Conservation (phyloP, 352 stramenopile genomes). For the Lagenidium giganteum region DNA sequence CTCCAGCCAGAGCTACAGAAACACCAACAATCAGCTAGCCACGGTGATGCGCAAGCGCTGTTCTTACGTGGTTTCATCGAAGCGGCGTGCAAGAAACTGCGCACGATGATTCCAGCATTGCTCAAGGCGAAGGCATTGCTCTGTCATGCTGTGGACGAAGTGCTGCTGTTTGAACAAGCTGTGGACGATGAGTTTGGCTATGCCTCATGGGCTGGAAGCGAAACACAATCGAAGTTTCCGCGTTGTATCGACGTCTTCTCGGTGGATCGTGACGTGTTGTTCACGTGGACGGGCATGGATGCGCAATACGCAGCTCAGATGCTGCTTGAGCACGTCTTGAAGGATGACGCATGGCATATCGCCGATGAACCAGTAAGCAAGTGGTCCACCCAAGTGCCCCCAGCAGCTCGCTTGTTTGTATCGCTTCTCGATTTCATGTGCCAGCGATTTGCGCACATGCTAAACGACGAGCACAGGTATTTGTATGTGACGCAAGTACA, state of each 20-base stretch:
- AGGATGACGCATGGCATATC: constrained; percentile 6
- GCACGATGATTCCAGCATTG: constrained; percentile 34
- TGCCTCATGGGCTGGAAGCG: constrained; percentile 31
- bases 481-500: constrained; percentile 78
- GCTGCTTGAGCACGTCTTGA: constrained; percentile 10
- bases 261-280: constrained; percentile 34
- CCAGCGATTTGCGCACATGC: constrained; percentile 55
- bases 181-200: constrained; percentile 67
- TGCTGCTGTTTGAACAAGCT: constrained; percentile 62
- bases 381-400: constrained; percentile 14
- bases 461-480: constrained; percentile 58
- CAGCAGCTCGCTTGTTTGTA: constrained; percentile 28
- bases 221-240: too few relatives aligned
- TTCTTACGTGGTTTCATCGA: constrained; percentile 44
- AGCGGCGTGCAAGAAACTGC: constrained; percentile 41
- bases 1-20: constrained; percentile 47
- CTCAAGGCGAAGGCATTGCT: constrained; percentile 34
- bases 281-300: constrained; percentile 64
- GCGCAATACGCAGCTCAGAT: constrained; percentile 42
- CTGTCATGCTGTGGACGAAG: constrained; percentile 72
- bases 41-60: constrained; percentile 55
- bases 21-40: constrained; percentile 33
- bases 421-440: constrained; percentile 65
- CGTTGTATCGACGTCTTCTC: constrained; percentile 66
- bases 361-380: background rate